Percentiles rank a stretch among this genome's conserved stretches.
phyloP scores from a whole-genome alignment of 371 early-diverging fungal genomes.

The Blastocladiella emersonii region DNA sequence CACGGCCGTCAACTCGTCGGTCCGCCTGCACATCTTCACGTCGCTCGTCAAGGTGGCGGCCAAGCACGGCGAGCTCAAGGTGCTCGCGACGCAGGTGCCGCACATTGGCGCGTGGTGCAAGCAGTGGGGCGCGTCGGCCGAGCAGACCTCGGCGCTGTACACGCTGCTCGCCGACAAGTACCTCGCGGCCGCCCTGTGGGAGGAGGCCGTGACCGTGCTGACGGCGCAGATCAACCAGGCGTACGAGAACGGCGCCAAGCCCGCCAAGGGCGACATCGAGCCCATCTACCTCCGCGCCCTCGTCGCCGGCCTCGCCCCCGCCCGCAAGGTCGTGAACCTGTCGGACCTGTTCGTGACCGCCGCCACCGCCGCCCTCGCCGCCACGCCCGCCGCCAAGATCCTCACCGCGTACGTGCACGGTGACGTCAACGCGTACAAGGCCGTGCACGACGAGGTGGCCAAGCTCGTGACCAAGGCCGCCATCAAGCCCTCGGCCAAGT shows the following conservation, averaged over 20 bases:
- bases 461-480: background rate
- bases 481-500: background rate
- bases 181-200: background rate
- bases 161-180: background rate
- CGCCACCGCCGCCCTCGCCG: background rate
- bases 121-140: background rate
- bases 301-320: background rate
- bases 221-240: background rate
- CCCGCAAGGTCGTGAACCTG: background rate
- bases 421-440: background rate
- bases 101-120: background rate
- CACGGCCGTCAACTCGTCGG: background rate
- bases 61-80: constrained; percentile 1
- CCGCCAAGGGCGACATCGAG: background rate
- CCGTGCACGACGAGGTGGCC: background rate
- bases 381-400: background rate
- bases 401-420: background rate
- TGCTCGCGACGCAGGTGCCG: background rate
- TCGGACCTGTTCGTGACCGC: background rate
- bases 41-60: background rate
- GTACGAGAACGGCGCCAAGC: background rate
- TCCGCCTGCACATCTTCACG: background rate
- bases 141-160: background rate
- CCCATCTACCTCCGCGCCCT: background rate
- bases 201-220: background rate